Evolutionary conservation across 2,329 filamentous ascomycete species (phyloP).

Genomic region (Hymenoscyphus linearis): DNA sequence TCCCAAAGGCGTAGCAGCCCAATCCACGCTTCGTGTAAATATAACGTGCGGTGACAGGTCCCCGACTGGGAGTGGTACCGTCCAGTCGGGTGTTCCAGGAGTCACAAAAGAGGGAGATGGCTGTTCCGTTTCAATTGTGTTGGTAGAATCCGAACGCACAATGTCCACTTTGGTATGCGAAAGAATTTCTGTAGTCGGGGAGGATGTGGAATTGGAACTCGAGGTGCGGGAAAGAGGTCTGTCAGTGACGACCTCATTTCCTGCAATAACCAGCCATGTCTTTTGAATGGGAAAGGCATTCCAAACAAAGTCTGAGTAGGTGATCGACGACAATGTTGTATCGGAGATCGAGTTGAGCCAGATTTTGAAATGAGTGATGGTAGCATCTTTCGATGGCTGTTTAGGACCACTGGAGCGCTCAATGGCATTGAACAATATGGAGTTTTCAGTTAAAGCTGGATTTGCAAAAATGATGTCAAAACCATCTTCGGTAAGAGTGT

Average conservation of each 20-base stretch:
- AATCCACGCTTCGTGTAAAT: conserved; percentile 66
- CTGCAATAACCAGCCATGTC: conserved; percentile 2
- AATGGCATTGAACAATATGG: not conserved
- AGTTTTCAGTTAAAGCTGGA: conserved; percentile 49
- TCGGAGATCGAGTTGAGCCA: not conserved
- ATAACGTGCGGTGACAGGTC: conserved; percentile 63
- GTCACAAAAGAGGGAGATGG: conserved; percentile 14
- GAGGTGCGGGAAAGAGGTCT: not conserved
- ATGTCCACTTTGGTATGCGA: not conserved
- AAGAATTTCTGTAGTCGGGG: not conserved
- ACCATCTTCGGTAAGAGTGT: conserved; percentile 39
- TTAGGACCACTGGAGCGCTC: not conserved
- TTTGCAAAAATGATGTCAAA: conserved; percentile 65
- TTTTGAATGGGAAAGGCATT: conserved; percentile 1
- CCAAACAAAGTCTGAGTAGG: not conserved
- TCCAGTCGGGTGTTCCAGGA: conserved; percentile 53
- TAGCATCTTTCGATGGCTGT: not conserved
- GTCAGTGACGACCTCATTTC: not conserved
- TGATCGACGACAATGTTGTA: not conserved
- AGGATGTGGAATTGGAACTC: not conserved
- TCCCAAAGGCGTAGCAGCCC: conserved; percentile 66
- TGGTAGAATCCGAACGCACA: not conserved
- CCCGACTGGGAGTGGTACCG: conserved; percentile 56
- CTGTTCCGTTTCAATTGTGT: not conserved
- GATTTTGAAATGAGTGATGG: not conserved